These are phyloP conservation scores for Colletotrichum gloeosporioides DNA, from an alignment of 2,329 filamentous ascomycete species.

Conservation along the genomic window DNA sequence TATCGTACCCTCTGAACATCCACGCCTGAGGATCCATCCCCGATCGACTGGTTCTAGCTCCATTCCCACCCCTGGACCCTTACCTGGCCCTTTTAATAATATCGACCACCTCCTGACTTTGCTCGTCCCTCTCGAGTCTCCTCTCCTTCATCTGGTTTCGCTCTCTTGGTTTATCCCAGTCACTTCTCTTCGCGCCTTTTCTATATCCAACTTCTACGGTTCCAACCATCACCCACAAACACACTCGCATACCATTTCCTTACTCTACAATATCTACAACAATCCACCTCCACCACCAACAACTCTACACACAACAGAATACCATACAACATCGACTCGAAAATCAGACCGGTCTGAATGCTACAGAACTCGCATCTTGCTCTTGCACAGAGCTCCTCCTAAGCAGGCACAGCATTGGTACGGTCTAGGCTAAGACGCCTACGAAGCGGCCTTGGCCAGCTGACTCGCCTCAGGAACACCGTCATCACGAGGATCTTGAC, in stretches of 20 bases:
- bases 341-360: slow-evolving; percentile 35
- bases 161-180: slow-evolving; percentile 24
- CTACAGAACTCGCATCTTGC: slow-evolving; percentile 36
- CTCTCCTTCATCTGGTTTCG: slow-evolving; percentile 25
- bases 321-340: neutral
- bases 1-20: slow-evolving; percentile 15
- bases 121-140: slow-evolving; percentile 28
- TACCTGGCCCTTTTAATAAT: slow-evolving; percentile 28
- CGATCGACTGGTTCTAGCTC: slow-evolving; percentile 27
- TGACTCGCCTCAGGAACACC: slow-evolving; percentile 20
- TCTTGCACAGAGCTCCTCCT: slow-evolving; percentile 41
- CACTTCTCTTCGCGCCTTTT: slow-evolving; percentile 11
- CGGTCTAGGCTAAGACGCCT: slow-evolving; percentile 25
- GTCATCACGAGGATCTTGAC: slow-evolving; percentile 22
- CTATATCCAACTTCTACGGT: slow-evolving; percentile 19
- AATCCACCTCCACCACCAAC: neutral
- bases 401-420: slow-evolving; percentile 28
- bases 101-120: slow-evolving; percentile 28
- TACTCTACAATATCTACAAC: slow-evolving; percentile 6
- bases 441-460: slow-evolving; percentile 21
- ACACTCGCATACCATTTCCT: slow-evolving; percentile 6
- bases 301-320: neutral
- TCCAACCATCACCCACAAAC: slow-evolving; percentile 12
- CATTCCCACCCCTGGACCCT: slow-evolving; percentile 23
- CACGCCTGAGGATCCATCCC: slow-evolving; percentile 24